These are phyloP conservation scores for Houttuynia cordata DNA, from an alignment of 164 flowering plant species.

Conservation along the genomic window DNA sequence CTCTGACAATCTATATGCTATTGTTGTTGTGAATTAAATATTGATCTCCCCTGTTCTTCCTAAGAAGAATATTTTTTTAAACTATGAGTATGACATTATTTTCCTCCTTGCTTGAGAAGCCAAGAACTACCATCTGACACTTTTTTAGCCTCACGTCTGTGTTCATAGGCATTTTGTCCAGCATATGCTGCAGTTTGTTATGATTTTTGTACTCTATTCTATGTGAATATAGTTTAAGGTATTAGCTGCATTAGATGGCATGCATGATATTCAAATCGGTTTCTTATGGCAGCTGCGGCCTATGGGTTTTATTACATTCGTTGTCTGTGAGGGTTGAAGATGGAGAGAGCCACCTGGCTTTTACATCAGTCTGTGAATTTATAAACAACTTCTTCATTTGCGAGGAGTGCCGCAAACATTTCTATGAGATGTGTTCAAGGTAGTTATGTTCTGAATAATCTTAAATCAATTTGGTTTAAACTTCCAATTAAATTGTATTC, in stretches of 20 bases:
- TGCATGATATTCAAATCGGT: neutral
- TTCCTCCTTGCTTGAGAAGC: too few species aligned
- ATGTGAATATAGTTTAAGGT: neutral
- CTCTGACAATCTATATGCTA: too few species aligned
- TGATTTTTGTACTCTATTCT: neutral
- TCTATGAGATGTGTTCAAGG: conserved; percentile 88
- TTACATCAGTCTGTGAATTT: conserved; percentile 63
- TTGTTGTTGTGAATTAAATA: too few species aligned
- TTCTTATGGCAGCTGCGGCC: conserved; percentile 69
- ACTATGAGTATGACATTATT: too few species aligned
- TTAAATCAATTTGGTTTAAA: neutral
- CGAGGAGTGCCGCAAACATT: conserved; percentile 92
- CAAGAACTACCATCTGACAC: too few species aligned
- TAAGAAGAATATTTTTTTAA: too few species aligned
- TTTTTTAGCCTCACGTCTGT: too few species aligned
- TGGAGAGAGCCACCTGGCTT: conserved; percentile 77
- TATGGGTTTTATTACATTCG: conserved; percentile 92
- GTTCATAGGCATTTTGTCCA: too few species aligned
- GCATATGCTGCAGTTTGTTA: too few species aligned
- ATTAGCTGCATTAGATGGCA: neutral
- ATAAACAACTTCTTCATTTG: conserved; percentile 82
- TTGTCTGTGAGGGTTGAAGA: conserved; percentile 82
- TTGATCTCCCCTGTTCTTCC: too few species aligned
- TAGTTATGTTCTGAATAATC: conserved; percentile 9
- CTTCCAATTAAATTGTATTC: neutral